phyloP scores from a whole-genome alignment of 495 filamentous ascomycete species.

The Collariella sp. region DNA sequence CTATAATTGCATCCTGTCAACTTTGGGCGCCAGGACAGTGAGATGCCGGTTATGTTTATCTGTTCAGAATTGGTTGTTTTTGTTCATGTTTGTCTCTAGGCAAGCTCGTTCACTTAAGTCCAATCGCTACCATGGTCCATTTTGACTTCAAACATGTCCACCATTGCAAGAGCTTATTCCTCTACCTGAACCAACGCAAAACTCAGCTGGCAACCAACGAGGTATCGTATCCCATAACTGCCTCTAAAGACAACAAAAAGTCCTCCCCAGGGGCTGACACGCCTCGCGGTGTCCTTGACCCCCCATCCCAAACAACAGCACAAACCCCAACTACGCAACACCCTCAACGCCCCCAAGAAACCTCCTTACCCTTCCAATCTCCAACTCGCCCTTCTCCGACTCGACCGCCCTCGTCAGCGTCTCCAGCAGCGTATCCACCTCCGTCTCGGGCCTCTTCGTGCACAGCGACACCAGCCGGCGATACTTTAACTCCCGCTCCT shows the following conservation, averaged over 20 bases:
- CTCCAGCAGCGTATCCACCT: conserved; percentile 56
- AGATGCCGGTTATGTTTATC: no score
- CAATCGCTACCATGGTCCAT: no score
- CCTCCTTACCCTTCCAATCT: conserved; percentile 59
- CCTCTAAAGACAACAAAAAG: neutral
- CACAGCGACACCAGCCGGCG: conserved; percentile 61
- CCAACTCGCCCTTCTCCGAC: conserved; percentile 60
- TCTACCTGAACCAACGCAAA: no score
- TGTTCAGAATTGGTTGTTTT: no score
- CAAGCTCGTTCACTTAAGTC: no score
- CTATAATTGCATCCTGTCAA: no score
- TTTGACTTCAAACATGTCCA: no score
- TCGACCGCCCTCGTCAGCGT: conserved; percentile 60
- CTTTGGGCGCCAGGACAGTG: no score
- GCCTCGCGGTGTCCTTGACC: neutral
- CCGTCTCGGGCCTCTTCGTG: conserved; percentile 52
- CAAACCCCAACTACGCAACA: conserved; percentile 1
- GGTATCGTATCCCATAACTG: conserved; percentile 3
- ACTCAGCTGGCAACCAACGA: neutral
- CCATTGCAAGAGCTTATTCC: no score
- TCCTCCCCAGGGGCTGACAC: neutral
- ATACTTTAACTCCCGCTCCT: conserved; percentile 61
- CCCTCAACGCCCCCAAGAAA: conserved; percentile 65
- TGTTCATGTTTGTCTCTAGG: no score
- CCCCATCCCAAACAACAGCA: neutral